phyloP scores from a whole-genome alignment of 768 basidiomycete species.

The Termitomyces sp. region DNA sequence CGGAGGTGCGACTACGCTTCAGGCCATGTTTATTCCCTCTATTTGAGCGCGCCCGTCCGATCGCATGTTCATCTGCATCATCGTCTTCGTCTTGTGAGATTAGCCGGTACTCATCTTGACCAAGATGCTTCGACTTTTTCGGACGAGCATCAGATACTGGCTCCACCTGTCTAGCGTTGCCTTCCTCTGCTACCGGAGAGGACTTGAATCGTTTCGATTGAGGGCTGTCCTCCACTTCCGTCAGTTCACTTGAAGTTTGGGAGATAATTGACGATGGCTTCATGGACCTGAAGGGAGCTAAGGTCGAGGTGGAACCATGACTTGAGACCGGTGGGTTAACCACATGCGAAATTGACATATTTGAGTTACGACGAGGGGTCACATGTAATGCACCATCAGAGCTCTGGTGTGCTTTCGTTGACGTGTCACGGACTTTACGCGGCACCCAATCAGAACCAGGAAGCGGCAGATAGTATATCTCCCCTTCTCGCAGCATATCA shows the following conservation, averaged over 20 bases:
- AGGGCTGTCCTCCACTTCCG: constrained; percentile 24
- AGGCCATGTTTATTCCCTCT: constrained; percentile 24
- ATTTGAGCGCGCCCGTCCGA: constrained; percentile 5
- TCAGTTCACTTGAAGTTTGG: constrained; percentile 23
- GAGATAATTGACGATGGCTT: constrained; percentile 20
- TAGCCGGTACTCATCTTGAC: constrained; percentile 1
- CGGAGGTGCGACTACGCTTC: constrained; percentile 32
- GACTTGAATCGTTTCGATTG: constrained; percentile 21
- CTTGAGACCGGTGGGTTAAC: constrained; percentile 21
- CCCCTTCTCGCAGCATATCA: constrained; percentile 60
- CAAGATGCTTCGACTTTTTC: background rate
- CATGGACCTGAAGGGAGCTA: constrained; percentile 14
- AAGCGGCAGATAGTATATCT: constrained; percentile 59
- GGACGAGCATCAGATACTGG: background rate
- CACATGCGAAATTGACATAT: constrained; percentile 18
- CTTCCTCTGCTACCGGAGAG: constrained; percentile 20
- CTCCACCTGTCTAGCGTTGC: constrained; percentile 4
- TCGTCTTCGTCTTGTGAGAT: background rate
- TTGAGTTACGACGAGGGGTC: constrained; percentile 23
- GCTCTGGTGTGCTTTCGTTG: background rate
- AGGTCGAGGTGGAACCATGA: constrained; percentile 26
- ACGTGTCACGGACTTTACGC: constrained; percentile 9
- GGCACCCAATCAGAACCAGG: constrained; percentile 39
- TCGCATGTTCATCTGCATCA: background rate
- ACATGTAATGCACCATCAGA: constrained; percentile 15